Evolutionary conservation across 257 asterid species (phyloP).

Genomic region (Leonotis leonurus): DNA sequence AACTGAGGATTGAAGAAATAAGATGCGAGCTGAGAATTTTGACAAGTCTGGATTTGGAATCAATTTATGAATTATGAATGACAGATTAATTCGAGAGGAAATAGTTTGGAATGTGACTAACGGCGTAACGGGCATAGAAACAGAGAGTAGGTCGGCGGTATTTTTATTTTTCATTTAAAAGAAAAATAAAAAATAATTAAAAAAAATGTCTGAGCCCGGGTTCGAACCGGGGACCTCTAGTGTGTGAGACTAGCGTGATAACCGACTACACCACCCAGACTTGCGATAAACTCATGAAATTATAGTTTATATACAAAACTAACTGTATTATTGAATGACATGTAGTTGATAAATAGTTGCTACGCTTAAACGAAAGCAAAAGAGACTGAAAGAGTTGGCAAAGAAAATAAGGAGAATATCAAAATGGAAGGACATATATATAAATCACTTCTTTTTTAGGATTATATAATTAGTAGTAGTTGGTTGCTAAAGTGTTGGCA

Average conservation of each 20-base stretch:
- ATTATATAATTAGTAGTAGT: too few relatives aligned
- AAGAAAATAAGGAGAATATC: not conserved
- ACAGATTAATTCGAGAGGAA: not conserved
- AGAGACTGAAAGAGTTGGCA: too few relatives aligned
- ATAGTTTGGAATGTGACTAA: not conserved
- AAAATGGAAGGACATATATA: too few relatives aligned
- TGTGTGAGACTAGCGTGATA: conserved; percentile 99
- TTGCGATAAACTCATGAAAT: too few relatives aligned
- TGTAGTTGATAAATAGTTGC: too few relatives aligned
- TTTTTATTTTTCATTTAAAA: not conserved
- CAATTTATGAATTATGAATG: not conserved
- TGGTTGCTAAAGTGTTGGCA: too few relatives aligned
- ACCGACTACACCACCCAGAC: conserved; percentile 99
- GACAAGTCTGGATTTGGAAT: conserved; percentile 14
- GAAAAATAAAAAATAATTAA: not conserved
- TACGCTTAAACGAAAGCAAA: too few relatives aligned
- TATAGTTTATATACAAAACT: too few relatives aligned
- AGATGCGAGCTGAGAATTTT: conserved; percentile 3
- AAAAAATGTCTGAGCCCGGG: conserved; percentile 84
- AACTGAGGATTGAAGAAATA: conserved; percentile 2
- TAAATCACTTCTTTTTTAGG: too few relatives aligned
- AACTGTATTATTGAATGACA: too few relatives aligned
- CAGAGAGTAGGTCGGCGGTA: not conserved
- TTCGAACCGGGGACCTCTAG: conserved; percentile 99
- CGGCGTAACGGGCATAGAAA: not conserved